Conservation (phyloP, 2,329 filamentous ascomycete species). For the Mollisiaceae sp. region DNA sequence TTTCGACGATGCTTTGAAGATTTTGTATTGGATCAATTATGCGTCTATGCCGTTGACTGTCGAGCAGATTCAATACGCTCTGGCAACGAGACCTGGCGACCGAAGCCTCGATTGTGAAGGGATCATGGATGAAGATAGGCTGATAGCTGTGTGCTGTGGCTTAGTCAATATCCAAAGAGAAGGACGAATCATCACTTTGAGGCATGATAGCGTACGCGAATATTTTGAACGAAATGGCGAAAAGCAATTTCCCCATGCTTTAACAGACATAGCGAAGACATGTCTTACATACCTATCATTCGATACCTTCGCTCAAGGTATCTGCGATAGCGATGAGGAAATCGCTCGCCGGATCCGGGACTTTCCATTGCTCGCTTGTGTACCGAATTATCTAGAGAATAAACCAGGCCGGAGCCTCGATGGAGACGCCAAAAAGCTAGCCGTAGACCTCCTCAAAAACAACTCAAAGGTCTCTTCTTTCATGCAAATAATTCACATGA, state of each 20-base stretch:
- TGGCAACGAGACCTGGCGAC: neutral
- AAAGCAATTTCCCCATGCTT: neutral
- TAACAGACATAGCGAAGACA: constrained; percentile 2
- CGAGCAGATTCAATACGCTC: neutral
- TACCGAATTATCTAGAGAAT: neutral
- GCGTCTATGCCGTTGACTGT: neutral
- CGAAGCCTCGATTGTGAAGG: neutral
- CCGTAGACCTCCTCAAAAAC: neutral
- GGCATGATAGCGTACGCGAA: neutral
- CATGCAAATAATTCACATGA: neutral
- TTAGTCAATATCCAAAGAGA: neutral
- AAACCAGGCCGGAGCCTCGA: neutral
- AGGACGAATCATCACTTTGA: neutral
- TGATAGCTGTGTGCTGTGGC: neutral
- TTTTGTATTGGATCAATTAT: neutral
- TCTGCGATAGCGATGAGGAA: neutral
- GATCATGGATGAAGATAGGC: neutral
- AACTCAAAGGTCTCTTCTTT: neutral
- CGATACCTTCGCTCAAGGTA: neutral
- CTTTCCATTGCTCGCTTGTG: neutral
- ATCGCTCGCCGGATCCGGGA: neutral
- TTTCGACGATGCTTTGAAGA: neutral
- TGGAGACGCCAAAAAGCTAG: neutral
- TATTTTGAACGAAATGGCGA: neutral
- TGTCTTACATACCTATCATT: neutral